Conservation (phyloP, 2,329 filamentous ascomycete species). For the Ramichloridium luteum region DNA sequence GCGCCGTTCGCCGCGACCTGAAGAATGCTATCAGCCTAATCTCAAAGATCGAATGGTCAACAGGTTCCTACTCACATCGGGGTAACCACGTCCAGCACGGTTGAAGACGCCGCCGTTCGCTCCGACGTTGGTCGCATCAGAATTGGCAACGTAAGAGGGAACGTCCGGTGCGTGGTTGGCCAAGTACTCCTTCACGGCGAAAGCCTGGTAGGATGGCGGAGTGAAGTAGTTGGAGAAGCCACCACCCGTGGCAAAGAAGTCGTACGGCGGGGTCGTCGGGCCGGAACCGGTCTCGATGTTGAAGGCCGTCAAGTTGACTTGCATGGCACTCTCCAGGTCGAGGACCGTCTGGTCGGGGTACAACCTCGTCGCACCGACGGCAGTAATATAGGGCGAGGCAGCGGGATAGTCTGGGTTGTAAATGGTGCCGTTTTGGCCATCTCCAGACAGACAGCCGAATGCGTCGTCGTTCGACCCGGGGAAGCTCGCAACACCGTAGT, state of each 20-base stretch:
- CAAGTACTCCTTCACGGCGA: slow-evolving; percentile 28
- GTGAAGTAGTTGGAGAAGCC: slow-evolving; percentile 30
- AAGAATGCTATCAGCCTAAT: too few species aligned
- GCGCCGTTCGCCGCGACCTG: slow-evolving; percentile 34
- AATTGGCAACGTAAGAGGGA: slow-evolving; percentile 1
- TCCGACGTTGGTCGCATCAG: slow-evolving; percentile 1
- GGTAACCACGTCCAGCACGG: slow-evolving; percentile 17
- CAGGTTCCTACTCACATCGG: slow-evolving; percentile 32
- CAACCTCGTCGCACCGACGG: background rate
- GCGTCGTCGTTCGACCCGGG: background rate
- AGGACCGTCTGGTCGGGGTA: slow-evolving; percentile 1
- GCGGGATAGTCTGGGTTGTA: background rate
- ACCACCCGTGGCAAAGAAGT: background rate
- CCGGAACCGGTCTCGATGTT: background rate
- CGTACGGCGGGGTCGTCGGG: background rate
- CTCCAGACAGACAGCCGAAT: background rate
- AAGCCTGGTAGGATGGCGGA: slow-evolving; percentile 33
- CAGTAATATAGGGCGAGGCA: too few species aligned
- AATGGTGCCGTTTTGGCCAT: background rate
- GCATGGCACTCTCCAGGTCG: slow-evolving; percentile 2
- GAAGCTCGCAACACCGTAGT: slow-evolving; percentile 5
- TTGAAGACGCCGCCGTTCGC: slow-evolving; percentile 16
- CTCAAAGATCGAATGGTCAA: too few species aligned
- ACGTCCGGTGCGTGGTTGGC: slow-evolving; percentile 1
- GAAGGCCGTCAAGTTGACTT: background rate